These are phyloP conservation scores for Candida orba DNA, from an alignment of 805 yeast genomes.

Conservation along the genomic window DNA sequence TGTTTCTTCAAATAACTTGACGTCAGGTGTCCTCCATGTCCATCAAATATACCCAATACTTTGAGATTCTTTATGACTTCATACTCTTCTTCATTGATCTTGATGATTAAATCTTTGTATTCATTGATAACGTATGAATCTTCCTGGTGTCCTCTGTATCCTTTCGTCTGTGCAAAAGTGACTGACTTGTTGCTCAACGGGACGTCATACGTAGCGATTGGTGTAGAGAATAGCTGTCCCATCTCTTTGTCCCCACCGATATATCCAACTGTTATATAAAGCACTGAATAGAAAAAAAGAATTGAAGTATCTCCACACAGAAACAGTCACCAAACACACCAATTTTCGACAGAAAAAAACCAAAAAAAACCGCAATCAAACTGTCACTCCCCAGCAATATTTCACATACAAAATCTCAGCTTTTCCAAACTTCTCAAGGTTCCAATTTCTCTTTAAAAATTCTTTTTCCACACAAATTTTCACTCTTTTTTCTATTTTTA, in stretches of 20 bases:
- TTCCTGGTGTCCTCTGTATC: constrained; percentile 68
- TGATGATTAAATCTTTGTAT: constrained; percentile 28
- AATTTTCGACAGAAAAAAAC: too few relatives aligned
- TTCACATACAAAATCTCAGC: too few relatives aligned
- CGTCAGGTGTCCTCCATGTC: constrained; percentile 69
- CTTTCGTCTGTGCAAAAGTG: constrained; percentile 71
- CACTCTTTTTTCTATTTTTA: too few relatives aligned
- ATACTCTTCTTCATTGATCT: constrained; percentile 13
- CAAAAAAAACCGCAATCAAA: too few relatives aligned
- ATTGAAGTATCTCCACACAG: too few relatives aligned
- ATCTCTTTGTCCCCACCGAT: constrained; percentile 26
- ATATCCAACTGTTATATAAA: too few relatives aligned
- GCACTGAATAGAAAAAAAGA: too few relatives aligned
- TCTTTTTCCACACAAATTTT: too few relatives aligned
- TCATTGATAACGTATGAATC: constrained; percentile 59
- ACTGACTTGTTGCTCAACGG: constrained; percentile 35
- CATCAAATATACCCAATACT: constrained; percentile 72
- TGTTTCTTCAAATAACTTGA: constrained; percentile 43
- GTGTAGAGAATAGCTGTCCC: constrained; percentile 75
- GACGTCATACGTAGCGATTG: constrained; percentile 46
- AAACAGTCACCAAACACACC: too few relatives aligned
- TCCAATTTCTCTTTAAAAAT: too few relatives aligned
- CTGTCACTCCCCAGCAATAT: too few relatives aligned
- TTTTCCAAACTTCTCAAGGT: too few relatives aligned
- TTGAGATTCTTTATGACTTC: constrained; percentile 21